These are phyloP conservation scores for Gaillardinia entomophila DNA, from an alignment of 805 yeast species.

Conservation along the genomic window DNA sequence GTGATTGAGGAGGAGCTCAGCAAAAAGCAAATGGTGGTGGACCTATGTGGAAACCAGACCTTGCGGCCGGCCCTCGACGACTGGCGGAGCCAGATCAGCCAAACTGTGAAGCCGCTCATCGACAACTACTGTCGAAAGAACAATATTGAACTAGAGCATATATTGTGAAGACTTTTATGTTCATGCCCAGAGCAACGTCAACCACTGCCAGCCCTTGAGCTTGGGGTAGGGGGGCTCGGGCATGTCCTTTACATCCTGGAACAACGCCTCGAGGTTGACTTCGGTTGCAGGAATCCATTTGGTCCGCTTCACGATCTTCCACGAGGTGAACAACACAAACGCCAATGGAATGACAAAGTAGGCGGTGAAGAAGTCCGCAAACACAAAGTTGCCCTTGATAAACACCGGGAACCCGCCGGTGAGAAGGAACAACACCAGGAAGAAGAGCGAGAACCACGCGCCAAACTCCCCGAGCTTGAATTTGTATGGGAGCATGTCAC, in stretches of 20 bases:
- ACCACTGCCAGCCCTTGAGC: constrained; percentile 14
- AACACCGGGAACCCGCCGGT: constrained; percentile 33
- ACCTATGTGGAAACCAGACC: no score
- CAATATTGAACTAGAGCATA: no score
- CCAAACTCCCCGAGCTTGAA: constrained; percentile 17
- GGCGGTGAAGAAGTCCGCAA: constrained; percentile 15
- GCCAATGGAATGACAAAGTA: constrained; percentile 20
- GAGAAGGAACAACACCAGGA: constrained; percentile 18
- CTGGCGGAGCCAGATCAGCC: no score
- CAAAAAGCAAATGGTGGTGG: no score
- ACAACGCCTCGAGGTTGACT: constrained; percentile 20
- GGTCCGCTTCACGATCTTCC: constrained; percentile 28
- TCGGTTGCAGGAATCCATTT: constrained; percentile 8
- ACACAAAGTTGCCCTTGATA: constrained; percentile 21
- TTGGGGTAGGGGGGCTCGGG: constrained; percentile 22
- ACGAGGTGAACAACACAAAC: constrained; percentile 19
- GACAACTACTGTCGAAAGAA: no score
- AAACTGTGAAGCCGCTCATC: no score
- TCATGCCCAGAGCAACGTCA: constrained; percentile 15
- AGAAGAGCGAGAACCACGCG: constrained; percentile 25
- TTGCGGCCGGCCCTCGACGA: no score
- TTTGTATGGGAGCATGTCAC: constrained; percentile 27
- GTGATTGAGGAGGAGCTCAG: no score
- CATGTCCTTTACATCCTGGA: constrained; percentile 17
- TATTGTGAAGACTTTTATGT: no score